Base-by-base conservation (phyloP, 345 rosid genomes). In the Euphorbia pulcherrima region DNA sequence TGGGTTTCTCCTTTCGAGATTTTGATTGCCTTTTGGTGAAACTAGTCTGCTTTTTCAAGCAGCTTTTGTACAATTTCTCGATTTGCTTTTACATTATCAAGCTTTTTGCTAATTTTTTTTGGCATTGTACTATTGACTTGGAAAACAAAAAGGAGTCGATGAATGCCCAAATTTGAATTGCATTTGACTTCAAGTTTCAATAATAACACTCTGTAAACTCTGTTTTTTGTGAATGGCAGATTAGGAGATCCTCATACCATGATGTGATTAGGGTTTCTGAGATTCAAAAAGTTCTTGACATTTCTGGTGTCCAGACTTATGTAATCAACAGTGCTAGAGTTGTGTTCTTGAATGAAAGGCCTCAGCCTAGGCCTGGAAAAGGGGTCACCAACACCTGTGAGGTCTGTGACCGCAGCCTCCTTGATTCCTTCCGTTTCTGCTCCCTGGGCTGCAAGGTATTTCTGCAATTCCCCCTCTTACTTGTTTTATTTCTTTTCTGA, bases 241-340 rank as follows among this genome's bases (percentile, higher is more conserved):
- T 86, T 62, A 83, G 91, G 82, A 86, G 91, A 35, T 86, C 91
- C 0, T 86, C 91, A 2, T 86, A 86, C 81, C 91, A 86, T 76
- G 91, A 86, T 73, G 91, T 86, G 75, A 84, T 86, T 47, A 83
- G 91, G 74, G 88, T 86, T 0, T 72, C 82, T 13, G 91, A 86
- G 74, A 81, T 86, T 18, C 91, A 84, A 78, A 86, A 84, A 59
- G 74, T 77, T 40, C 33, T 86, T 61, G 91, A 86, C 81, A 83
- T 86, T 54, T 62, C 85, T 21, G 85, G 87, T 39, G 86, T 86
- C 27, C 88, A 86, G 47, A 86, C 91, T 2, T 86, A 86, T 68
- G 79, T 83, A 28, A 86, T 86, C 48, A 86, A 86, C 81, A 86
- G 91, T 75, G 91, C 91, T 10, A 81, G 80, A 65, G 84, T 86